A percentile compares a stretch with the other conserved stretches of the same genome.
phyloP scores from a whole-genome alignment of 345 rosid genomes.

The Populus deltoides region DNA sequence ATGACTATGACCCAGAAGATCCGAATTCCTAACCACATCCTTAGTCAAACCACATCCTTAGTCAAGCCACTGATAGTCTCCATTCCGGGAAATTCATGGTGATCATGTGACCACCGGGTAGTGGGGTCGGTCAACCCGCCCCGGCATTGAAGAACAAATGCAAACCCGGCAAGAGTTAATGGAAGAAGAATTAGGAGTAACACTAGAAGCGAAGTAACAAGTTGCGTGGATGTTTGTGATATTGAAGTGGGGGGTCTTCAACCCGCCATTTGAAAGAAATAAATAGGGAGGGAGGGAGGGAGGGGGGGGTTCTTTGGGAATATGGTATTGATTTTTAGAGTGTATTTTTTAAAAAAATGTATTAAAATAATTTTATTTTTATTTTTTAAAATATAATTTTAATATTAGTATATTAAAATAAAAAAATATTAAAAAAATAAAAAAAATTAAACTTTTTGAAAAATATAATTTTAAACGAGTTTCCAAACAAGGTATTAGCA shows the following conservation, averaged over 20 bases:
- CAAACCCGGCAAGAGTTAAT: conserved; percentile 52
- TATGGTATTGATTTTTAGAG: too few species aligned
- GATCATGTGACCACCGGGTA: conserved; percentile 45
- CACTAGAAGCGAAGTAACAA: conserved; percentile 39
- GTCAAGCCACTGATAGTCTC: conserved; percentile 9
- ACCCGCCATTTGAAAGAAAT: conserved; percentile 49
- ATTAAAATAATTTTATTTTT: too few species aligned
- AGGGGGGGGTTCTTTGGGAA: too few species aligned
- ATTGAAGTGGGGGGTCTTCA: conserved; percentile 19
- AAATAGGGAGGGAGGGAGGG: neutral
- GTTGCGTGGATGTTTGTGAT: conserved; percentile 13
- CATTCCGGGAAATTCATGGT: conserved; percentile 67
- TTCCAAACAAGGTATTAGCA: neutral
- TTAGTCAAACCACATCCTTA: conserved; percentile 10
- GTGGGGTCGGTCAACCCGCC: conserved; percentile 50
- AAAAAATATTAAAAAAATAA: too few species aligned
- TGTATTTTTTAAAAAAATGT: too few species aligned
- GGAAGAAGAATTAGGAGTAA: conserved; percentile 54
- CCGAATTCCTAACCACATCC: conserved; percentile 14
- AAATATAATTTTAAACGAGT: too few species aligned
- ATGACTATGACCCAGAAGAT: conserved; percentile 54
- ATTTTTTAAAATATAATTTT: too few species aligned
- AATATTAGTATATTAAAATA: too few species aligned
- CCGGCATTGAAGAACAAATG: conserved; percentile 69
- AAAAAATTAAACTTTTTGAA: too few species aligned